Conservation (phyloP, 208 protist species). For the Polymyxa betae region DNA sequence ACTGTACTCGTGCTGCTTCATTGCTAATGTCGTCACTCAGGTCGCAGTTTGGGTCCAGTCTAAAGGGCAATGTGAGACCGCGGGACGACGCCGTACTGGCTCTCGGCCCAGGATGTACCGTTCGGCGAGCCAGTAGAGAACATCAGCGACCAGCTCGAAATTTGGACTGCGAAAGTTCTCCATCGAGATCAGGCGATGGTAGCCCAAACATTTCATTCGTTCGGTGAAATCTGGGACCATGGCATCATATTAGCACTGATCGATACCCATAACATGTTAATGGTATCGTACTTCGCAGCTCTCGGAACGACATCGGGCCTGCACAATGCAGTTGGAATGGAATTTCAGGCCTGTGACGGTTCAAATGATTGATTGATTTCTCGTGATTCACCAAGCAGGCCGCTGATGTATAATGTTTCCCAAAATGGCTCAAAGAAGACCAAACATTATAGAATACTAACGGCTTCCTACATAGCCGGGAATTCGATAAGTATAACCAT, state of each 20-base stretch:
- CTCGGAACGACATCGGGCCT: conserved; percentile 89
- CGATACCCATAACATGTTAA: no score
- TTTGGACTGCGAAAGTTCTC: conserved; percentile 93
- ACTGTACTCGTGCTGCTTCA: neutral
- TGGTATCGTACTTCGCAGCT: conserved; percentile 82
- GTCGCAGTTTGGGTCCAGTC: conserved; percentile 28
- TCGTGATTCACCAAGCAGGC: no score
- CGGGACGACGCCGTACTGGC: neutral
- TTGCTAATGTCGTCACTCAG: conserved; percentile 80
- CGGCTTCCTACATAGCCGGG: no score
- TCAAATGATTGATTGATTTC: no score
- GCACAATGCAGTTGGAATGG: no score
- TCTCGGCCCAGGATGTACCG: conserved; percentile 37
- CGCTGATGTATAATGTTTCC: no score
- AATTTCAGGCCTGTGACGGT: no score
- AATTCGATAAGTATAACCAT: no score
- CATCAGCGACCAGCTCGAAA: conserved; percentile 89
- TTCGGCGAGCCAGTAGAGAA: conserved; percentile 71
- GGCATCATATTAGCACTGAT: no score
- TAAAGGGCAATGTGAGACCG: neutral
- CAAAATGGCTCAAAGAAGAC: no score
- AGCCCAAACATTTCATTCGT: conserved; percentile 90
- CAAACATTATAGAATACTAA: no score
- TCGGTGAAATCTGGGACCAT: conserved; percentile 84
- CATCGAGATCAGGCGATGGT: conserved; percentile 89